A percentile compares a stretch with the other conserved stretches of the same genome.
phyloP scores from a whole-genome alignment of 1,284 basidiomycete species.

The Xerocomus amazonicus region DNA sequence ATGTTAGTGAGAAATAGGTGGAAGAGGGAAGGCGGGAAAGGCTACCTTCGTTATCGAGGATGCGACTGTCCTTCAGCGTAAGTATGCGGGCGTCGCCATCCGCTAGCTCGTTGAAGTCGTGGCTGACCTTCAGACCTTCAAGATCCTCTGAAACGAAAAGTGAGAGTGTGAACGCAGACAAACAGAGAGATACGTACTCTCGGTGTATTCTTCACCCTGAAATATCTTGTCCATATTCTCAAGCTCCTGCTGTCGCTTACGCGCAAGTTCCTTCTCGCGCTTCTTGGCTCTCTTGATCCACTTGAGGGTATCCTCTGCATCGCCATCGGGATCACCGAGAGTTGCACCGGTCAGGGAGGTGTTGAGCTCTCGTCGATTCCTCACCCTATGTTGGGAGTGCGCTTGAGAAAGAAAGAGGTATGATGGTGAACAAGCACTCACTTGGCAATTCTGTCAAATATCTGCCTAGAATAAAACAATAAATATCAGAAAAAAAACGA shows the following conservation, averaged over 20 bases:
- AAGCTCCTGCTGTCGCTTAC: constrained; percentile 72
- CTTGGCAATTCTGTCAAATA: constrained; percentile 84
- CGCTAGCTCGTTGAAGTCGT: constrained; percentile 87
- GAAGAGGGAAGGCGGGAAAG: not conserved
- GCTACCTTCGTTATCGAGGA: constrained; percentile 89
- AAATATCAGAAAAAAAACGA: constrained; percentile 29
- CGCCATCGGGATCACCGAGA: constrained; percentile 77
- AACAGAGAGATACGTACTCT: constrained; percentile 50
- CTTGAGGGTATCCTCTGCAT: constrained; percentile 71
- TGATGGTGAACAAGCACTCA: constrained; percentile 49
- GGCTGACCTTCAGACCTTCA: constrained; percentile 90
- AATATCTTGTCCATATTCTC: constrained; percentile 78
- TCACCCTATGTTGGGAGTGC: constrained; percentile 60
- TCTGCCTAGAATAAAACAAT: constrained; percentile 47
- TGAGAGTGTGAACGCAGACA: constrained; percentile 4
- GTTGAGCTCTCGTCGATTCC: constrained; percentile 88
- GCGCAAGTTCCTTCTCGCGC: constrained; percentile 78
- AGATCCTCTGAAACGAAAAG: constrained; percentile 64
- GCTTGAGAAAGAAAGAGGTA: constrained; percentile 45
- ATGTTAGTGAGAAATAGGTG: constrained; percentile 5
- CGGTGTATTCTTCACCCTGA: constrained; percentile 72
- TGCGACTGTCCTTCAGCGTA: constrained; percentile 92
- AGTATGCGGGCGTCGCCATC: constrained; percentile 95
- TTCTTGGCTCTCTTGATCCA: constrained; percentile 92
- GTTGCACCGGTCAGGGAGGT: constrained; percentile 87